Base-by-base conservation (phyloP, 495 filamentous ascomycete species). In the Tuber microsphaerosporum region DNA sequence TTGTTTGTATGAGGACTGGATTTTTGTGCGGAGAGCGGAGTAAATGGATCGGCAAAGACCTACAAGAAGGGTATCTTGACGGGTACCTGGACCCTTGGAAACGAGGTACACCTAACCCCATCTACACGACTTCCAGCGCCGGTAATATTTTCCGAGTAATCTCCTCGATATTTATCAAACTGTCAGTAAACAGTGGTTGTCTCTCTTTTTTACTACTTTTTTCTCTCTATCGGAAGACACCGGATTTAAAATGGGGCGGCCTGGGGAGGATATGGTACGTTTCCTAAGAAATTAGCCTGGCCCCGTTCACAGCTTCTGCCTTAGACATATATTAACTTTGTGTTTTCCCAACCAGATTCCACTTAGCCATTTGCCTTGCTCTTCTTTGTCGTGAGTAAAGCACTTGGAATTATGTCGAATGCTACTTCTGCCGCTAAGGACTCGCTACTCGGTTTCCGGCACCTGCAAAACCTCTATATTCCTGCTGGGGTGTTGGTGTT, bases 401-500 rank as follows among this genome's bases (percentile, higher is more conserved):
- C 14, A 7, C 16, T 65, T 34, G 26, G 56, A 65, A 34, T 34
- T 34, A 34, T 34, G 56, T 19, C 56, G 26, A 34, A 65, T 26
- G 26, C 31, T 14, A 65, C 56, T 65, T 34, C 56, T 65, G 31
- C 56, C 14, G 26, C 26, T 17, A 19, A 17, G 14, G 56, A 19
- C 14, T 65, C 56, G 56, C 14, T 34, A 26, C 34, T 65, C 14
- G 4, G 26, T 34, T 65, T 3, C 31, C 26, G 16, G 2, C 81
- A 81, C 78, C 82, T 95, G 81, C 89, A 91, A 82, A 91, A 91
- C 79, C 88, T 94, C 80, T 93, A 94, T 83, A 90, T 97, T 79
- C 94, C 95, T 74, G 91, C 91, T n/a, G 91, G 88, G 75, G 87
- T 97, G 43, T 85, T 97, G 48, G 85, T 97, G 71, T 84, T 93